These are phyloP conservation scores for Trichophaea hybrida DNA, from an alignment of 2,329 filamentous ascomycete genomes.

Conservation along the genomic window DNA sequence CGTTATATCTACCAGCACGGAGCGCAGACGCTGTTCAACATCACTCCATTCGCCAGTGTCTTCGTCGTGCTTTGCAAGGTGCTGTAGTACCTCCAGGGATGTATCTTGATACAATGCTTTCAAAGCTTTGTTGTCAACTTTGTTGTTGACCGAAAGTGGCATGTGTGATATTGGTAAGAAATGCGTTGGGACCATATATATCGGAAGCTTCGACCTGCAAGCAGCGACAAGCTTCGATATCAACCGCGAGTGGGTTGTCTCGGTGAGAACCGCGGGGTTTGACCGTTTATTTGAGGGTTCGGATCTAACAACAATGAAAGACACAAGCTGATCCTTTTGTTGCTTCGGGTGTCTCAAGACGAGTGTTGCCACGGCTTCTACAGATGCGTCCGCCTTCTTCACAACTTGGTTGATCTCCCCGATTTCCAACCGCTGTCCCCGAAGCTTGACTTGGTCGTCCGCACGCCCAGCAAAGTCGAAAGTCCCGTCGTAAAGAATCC, in stretches of 20 bases:
- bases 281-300: not conserved
- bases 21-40: slow-evolving; percentile 38
- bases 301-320: slow-evolving; percentile 46
- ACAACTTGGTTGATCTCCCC: slow-evolving; percentile 83
- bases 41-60: slow-evolving; percentile 29
- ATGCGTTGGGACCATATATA: slow-evolving; percentile 85
- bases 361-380: slow-evolving; percentile 61
- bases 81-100: slow-evolving; percentile 46
- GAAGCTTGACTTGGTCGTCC: slow-evolving; percentile 83
- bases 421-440: slow-evolving; percentile 77
- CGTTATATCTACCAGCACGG: slow-evolving; percentile 42
- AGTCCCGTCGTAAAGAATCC: slow-evolving; percentile 62
- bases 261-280: slow-evolving; percentile 8
- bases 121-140: slow-evolving; percentile 61
- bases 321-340: slow-evolving; percentile 68
- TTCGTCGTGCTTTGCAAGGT: slow-evolving; percentile 34
- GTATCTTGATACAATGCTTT: slow-evolving; percentile 50
- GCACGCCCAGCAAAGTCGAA: slow-evolving; percentile 79
- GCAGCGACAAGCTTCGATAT: slow-evolving; percentile 33
- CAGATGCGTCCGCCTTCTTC: slow-evolving; percentile 40
- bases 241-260: slow-evolving; percentile 5
- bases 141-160: slow-evolving; percentile 78
- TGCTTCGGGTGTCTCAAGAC: slow-evolving; percentile 57
- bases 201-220: slow-evolving; percentile 57
- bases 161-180: slow-evolving; percentile 57